Evolutionary conservation across 345 rosid species (phyloP).

Genomic region (Ceriops zippeliana): DNA sequence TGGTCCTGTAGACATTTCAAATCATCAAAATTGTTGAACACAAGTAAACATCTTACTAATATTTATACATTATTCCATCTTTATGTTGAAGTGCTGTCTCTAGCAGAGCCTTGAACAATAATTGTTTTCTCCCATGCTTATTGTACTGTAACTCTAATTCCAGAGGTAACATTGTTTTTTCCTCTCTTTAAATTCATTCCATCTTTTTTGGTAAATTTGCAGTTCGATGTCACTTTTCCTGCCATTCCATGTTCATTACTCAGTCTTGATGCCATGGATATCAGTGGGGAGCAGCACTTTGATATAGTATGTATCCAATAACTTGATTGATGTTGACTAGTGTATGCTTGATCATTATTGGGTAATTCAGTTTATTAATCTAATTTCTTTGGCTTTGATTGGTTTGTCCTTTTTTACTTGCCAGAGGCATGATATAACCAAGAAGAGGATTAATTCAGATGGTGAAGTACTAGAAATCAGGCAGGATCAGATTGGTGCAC

Average conservation of each 20-base stretch:
- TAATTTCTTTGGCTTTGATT: not conserved
- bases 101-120: too few relatives aligned
- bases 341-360: not conserved
- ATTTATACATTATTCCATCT: too few relatives aligned
- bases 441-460: constrained; percentile 25
- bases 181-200: too few relatives aligned
- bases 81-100: too few relatives aligned
- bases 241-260: constrained; percentile 29
- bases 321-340: not conserved
- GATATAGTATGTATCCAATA: constrained; percentile 23
- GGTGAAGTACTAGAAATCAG: constrained; percentile 25
- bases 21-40: too few relatives aligned
- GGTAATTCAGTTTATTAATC: not conserved
- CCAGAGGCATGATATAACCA: constrained; percentile 28
- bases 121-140: too few relatives aligned
- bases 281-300: constrained; percentile 34
- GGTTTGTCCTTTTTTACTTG: not conserved
- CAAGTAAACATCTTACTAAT: too few relatives aligned
- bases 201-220: not conserved
- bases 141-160: too few relatives aligned
- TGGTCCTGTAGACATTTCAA: not conserved
- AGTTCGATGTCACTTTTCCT: constrained; percentile 37
- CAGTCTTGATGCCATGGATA: constrained; percentile 32
- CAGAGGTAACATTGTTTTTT: too few relatives aligned
- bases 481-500: constrained; percentile 33